These are phyloP conservation scores for Takashimella tepidaria DNA, from an alignment of 1,284 basidiomycete species.

Conservation along the genomic window DNA sequence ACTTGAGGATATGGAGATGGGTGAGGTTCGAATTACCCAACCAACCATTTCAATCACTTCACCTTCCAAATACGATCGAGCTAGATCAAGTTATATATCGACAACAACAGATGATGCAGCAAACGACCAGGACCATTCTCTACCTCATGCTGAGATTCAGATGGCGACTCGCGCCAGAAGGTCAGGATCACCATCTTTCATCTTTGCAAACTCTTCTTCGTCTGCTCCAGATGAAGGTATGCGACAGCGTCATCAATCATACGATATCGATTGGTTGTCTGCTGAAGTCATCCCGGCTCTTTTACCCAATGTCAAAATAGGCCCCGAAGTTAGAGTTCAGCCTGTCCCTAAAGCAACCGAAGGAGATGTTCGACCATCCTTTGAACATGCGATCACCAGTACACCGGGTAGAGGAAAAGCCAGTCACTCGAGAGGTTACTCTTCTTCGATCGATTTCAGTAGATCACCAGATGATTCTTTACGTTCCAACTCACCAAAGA, in stretches of 20 bases:
- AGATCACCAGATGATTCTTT: conserved; percentile 9
- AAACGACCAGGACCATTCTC: not conserved
- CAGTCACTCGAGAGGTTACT: conserved; percentile 10
- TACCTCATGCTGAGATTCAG: conserved; percentile 18
- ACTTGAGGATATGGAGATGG: conserved; percentile 3
- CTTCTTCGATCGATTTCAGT: conserved; percentile 23
- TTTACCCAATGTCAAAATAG: conserved; percentile 21
- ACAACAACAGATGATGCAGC: conserved; percentile 5
- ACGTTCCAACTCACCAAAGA: not conserved
- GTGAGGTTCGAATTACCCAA: not conserved
- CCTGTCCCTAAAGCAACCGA: conserved; percentile 5
- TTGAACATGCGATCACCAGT: not conserved
- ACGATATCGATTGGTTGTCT: conserved; percentile 32
- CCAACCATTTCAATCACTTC: conserved; percentile 1
- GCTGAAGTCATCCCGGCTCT: conserved; percentile 25
- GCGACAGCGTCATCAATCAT: not conserved
- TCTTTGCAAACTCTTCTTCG: not conserved
- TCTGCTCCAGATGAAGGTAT: not conserved
- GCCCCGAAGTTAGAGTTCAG: conserved; percentile 16
- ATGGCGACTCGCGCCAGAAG: conserved; percentile 25
- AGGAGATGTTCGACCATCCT: not conserved
- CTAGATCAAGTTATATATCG: conserved; percentile 1
- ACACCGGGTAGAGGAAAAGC: not conserved
- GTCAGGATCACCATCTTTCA: conserved; percentile 10
- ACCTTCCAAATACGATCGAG: conserved; percentile 2